A percentile compares a stretch with the other conserved stretches of the same genome.
Conservation (phyloP, 306 rosid genomes). For the Chamaecrista fasciculata region DNA sequence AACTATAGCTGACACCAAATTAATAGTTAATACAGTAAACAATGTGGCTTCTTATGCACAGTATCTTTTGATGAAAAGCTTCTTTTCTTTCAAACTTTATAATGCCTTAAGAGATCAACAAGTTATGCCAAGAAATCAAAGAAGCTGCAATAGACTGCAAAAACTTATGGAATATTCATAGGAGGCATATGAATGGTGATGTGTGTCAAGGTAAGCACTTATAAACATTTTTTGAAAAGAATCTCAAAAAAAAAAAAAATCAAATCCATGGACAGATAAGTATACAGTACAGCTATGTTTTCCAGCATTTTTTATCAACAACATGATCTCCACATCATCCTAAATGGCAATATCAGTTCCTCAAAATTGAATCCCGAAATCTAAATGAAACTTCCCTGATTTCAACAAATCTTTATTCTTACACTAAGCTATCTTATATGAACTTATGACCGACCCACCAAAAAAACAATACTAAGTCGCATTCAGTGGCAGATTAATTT, state of each 20-base stretch:
- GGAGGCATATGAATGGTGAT: background rate
- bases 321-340: background rate
- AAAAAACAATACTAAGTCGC: background rate
- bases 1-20: background rate
- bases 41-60: background rate
- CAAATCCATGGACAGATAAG: background rate
- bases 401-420: background rate
- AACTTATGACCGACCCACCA: background rate
- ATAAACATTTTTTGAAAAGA: background rate
- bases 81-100: background rate
- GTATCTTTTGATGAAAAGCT: background rate
- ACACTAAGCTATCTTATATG: too few species aligned
- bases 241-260: background rate
- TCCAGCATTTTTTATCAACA: background rate
- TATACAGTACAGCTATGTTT: background rate
- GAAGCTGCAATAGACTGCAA: background rate
- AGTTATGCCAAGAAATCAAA: background rate
- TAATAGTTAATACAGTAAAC: background rate
- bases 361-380: background rate
- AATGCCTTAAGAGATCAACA: background rate
- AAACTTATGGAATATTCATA: background rate
- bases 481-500: too few species aligned
- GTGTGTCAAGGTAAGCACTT: background rate
- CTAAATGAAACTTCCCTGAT: background rate
- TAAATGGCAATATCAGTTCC: background rate